Conservation (phyloP, 306 rosid species). For the Hippophae gyantsensis region DNA sequence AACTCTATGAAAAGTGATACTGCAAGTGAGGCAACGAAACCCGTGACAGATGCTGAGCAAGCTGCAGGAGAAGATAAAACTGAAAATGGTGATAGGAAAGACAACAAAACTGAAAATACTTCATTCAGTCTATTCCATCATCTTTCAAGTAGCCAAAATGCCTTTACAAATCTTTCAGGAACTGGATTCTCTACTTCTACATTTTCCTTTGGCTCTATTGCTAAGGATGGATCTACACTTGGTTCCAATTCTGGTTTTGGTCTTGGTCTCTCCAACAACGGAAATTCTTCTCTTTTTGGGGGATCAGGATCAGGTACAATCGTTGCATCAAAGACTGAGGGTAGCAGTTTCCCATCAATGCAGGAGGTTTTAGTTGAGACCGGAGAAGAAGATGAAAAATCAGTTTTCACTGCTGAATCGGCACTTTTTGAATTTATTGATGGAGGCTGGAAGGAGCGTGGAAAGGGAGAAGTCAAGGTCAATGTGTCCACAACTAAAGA, state of each 20-base stretch:
- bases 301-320: constrained; percentile 28
- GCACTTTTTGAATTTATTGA: constrained; percentile 60
- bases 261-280: constrained; percentile 58
- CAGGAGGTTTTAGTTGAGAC: constrained; percentile 85
- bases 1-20: constrained; percentile 1
- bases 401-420: constrained; percentile 64
- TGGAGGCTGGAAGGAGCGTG: constrained; percentile 92
- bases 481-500: constrained; percentile 50
- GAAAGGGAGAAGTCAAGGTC: constrained; percentile 81
- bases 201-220: constrained; percentile 65
- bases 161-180: constrained; percentile 92
- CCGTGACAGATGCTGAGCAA: constrained; percentile 22
- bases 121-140: constrained; percentile 68
- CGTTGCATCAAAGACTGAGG: constrained; percentile 49
- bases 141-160: constrained; percentile 86
- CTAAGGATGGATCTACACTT: constrained; percentile 42
- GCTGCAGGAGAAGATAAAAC: constrained; percentile 16
- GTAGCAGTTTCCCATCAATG: constrained; percentile 42
- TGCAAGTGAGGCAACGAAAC: constrained; percentile 20
- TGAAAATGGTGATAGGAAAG: constrained; percentile 7
- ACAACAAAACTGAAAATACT: constrained; percentile 35
- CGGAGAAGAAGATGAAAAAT: constrained; percentile 83
- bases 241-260: constrained; percentile 39
- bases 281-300: constrained; percentile 57
- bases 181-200: constrained; percentile 66